Evolutionary conservation across 2,329 filamentous ascomycete species (phyloP).

Genomic region (Chaetomium globosum): DNA sequence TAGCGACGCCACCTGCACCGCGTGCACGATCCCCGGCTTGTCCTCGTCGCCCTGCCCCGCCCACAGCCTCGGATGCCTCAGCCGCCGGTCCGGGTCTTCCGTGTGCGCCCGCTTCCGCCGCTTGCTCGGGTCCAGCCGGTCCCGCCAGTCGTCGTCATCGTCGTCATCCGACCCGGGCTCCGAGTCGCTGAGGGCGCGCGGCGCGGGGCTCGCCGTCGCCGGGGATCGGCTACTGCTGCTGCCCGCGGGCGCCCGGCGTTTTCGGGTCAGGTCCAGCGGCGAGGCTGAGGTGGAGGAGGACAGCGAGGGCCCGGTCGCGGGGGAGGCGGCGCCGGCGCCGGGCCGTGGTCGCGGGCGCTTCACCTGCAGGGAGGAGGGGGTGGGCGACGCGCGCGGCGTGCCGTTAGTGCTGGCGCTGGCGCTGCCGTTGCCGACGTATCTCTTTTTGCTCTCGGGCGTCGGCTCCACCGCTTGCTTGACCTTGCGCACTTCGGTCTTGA

Average conservation of each 20-base stretch:
- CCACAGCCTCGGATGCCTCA: slow-evolving; percentile 47
- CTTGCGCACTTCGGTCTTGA: slow-evolving; percentile 53
- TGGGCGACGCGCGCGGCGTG: slow-evolving; percentile 35
- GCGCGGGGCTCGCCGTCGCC: slow-evolving; percentile 46
- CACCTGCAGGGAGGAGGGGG: slow-evolving; percentile 16
- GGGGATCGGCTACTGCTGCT: slow-evolving; percentile 47
- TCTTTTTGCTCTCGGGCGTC: slow-evolving; percentile 44
- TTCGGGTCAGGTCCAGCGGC: slow-evolving; percentile 43
- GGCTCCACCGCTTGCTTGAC: slow-evolving; percentile 46
- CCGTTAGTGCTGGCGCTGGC: slow-evolving; percentile 35
- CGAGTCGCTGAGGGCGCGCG: slow-evolving; percentile 48
- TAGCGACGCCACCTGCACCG: slow-evolving; percentile 58
- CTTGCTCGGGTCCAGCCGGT: slow-evolving; percentile 51
- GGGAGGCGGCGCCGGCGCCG: slow-evolving; percentile 12
- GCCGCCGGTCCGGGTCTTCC: slow-evolving; percentile 51
- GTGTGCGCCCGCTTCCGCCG: slow-evolving; percentile 49
- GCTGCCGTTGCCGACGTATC: slow-evolving; percentile 32
- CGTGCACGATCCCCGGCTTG: slow-evolving; percentile 57
- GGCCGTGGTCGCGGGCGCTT: slow-evolving; percentile 3
- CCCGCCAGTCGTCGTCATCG: slow-evolving; percentile 57
- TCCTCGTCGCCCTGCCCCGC: slow-evolving; percentile 44
- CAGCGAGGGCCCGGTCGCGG: slow-evolving; percentile 27
- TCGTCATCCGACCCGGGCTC: slow-evolving; percentile 56
- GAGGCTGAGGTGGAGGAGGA: slow-evolving; percentile 32
- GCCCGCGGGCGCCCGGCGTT: slow-evolving; percentile 50